Base-by-base conservation (phyloP, 192 early-diverging fungal species). In the Phlyctochytrium arcticum region DNA sequence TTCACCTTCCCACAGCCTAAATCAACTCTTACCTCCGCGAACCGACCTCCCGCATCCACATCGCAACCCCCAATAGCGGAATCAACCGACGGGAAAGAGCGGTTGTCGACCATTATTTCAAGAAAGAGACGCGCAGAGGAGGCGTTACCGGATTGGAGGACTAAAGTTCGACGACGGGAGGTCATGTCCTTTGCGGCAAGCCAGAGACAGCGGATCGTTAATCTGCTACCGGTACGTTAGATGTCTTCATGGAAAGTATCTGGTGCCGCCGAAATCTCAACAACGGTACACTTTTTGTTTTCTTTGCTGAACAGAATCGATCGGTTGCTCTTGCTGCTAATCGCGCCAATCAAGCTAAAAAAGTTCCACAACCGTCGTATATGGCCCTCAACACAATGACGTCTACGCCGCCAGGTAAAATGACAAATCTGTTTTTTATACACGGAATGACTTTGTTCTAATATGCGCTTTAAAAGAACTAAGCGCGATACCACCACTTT, bases 101-200 rank as follows among this genome's bases (percentile, higher is more conserved):
- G n/a, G n/a, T n/a, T n/a, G n/a, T n/a, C n/a, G n/a, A n/a, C n/a
- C n/a, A n/a, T n/a, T n/a, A n/a, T n/a, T n/a, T n/a, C n/a, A n/a
- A n/a, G n/a, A n/a, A n/a, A n/a, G n/a, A 51, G 12, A 44, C 15
- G 15, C 2, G 15, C 42, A 44, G 61, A 31, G 0, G 32, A 30
- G 8, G 27, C 47, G 27, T 34, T 66, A n/a, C 64, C 64, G 1
- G 64, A 66, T 57, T 66, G 64, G 64, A 26, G 54, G 26, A 44
- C 32, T 15, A 66, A 66, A 42, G 7, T 66, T 8, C 53, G 64
- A 29, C 35, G 64, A 30, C 33, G 64, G 26, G 64, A 66, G 54
- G 64, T 57, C 64, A 66, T 66, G 64, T 66, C 64, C 12, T 66
- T 66, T 48, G 35, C 36, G 61, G 39, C 30, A 24, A n/a, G 15